Evolutionary conservation across 345 rosid species (phyloP).

Genomic region (Citrus mangshanensis): DNA sequence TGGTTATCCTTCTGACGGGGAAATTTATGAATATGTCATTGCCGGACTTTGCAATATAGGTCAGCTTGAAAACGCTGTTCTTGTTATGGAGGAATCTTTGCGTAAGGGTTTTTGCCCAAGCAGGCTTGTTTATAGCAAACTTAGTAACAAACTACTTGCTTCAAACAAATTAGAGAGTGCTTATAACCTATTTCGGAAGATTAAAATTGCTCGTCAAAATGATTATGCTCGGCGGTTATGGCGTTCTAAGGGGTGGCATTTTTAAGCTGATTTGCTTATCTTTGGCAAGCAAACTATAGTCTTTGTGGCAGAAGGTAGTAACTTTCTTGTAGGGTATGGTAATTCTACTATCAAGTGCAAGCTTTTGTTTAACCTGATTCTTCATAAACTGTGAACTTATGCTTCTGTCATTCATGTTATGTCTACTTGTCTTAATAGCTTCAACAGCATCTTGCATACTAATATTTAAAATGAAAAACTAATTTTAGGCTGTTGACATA

Average conservation of each 20-base stretch:
- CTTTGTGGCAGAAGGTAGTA: background rate
- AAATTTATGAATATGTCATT: constrained; percentile 74
- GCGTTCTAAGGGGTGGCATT: constrained; percentile 93
- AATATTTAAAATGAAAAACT: background rate
- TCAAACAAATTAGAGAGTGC: constrained; percentile 74
- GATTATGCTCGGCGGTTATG: constrained; percentile 73
- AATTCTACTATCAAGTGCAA: background rate
- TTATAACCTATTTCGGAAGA: constrained; percentile 66
- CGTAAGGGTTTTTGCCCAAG: constrained; percentile 78
- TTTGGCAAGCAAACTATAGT: background rate
- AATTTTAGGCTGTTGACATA: background rate
- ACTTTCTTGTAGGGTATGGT: background rate
- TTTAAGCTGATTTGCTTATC: constrained; percentile 36
- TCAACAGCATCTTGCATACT: background rate
- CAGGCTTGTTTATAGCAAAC: constrained; percentile 68
- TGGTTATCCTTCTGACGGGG: constrained; percentile 62
- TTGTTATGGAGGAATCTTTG: constrained; percentile 88
- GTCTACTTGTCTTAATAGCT: background rate
- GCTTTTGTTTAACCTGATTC: background rate
- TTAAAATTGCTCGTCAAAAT: constrained; percentile 60
- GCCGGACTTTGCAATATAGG: constrained; percentile 87
- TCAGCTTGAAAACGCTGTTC: constrained; percentile 82
- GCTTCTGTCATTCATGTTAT: background rate
- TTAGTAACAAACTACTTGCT: constrained; percentile 66
- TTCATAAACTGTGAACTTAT: background rate